These are phyloP conservation scores for Dictyostelium firmibasis DNA, from an alignment of 78 protist species.

Conservation along the genomic window DNA sequence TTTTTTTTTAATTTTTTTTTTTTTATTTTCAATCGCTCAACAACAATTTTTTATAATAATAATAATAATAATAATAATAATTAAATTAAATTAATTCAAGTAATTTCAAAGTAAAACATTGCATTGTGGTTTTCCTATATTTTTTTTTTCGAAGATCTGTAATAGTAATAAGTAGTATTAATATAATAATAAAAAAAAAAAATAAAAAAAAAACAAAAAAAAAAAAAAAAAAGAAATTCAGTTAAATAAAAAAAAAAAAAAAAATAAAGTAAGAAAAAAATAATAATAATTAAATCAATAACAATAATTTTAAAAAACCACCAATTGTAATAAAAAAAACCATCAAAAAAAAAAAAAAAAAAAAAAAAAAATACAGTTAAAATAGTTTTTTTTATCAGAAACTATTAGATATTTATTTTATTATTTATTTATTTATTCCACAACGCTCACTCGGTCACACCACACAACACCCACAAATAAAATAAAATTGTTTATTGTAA, in stretches of 20 bases:
- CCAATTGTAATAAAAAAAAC: neutral
- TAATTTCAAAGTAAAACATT: neutral
- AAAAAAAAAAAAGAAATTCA: neutral
- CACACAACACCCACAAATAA: neutral
- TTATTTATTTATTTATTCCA: neutral
- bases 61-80: no score
- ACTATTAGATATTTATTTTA: neutral
- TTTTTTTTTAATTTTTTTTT: no score
- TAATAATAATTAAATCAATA: no score
- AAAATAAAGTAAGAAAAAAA: no score
- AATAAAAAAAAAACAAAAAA: no score
- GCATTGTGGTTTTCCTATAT: neutral
- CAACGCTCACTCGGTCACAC: neutral
- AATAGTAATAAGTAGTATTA: neutral
- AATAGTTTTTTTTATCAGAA: neutral
- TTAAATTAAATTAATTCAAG: neutral
- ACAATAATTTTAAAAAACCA: no score
- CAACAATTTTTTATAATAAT: neutral
- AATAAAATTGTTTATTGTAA: neutral
- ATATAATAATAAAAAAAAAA: no score
- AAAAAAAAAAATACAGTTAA: neutral
- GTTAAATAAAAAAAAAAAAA: no score
- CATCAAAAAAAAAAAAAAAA: neutral
- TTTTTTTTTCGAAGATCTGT: neutral
- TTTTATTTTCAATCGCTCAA: neutral